Percentiles rank a stretch among this genome's conserved stretches.
Conservation (phyloP, 768 basidiomycete genomes). For the Russula sp. region DNA sequence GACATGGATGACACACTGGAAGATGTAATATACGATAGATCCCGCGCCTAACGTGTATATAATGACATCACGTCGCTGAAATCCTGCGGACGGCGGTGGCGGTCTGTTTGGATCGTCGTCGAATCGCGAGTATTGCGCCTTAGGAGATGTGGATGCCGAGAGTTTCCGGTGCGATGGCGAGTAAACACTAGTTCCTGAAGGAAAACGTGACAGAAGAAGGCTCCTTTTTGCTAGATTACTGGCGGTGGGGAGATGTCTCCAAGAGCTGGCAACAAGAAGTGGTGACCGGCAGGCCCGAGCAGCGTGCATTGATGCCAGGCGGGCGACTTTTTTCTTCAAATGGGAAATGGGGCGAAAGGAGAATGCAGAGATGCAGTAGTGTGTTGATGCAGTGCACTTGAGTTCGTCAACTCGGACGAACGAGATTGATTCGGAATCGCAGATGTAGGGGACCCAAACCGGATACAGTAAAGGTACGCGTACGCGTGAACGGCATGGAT, state of each 20-base stretch:
- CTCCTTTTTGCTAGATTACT: neutral
- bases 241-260: neutral
- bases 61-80: slow-evolving; percentile 14
- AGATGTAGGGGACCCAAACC: too few species aligned
- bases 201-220: neutral
- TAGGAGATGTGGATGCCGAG: neutral
- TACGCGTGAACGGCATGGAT: too few species aligned
- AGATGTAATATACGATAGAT: slow-evolving; percentile 25
- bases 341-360: too few species aligned
- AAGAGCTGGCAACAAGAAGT: neutral
- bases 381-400: too few species aligned
- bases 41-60: slow-evolving; percentile 19
- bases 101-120: slow-evolving; percentile 4
- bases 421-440: too few species aligned
- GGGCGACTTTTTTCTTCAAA: neutral
- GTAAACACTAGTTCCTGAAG: neutral
- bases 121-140: slow-evolving; percentile 17
- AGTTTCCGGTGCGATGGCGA: neutral
- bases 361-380: too few species aligned
- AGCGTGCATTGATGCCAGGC: neutral
- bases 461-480: too few species aligned
- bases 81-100: neutral
- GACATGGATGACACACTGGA: slow-evolving; percentile 26
- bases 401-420: too few species aligned
- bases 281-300: neutral